Evolutionary conservation across 208 protist genomes (phyloP).

Genomic region (Wallacemonas sp.): DNA sequence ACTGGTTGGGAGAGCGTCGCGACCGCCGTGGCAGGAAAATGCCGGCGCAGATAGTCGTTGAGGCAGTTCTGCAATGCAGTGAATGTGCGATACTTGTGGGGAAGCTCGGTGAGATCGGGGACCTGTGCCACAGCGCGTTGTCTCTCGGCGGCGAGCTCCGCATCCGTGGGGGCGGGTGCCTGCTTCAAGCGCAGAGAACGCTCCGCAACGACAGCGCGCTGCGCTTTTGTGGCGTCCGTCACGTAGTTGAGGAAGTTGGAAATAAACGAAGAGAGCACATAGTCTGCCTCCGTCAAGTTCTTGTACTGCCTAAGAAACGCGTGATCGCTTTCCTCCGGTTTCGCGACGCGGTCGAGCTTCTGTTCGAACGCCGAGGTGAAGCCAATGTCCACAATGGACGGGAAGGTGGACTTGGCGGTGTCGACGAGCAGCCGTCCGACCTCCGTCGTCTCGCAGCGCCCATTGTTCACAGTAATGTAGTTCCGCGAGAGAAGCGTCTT

Average conservation of each 20-base stretch:
- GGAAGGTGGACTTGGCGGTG: constrained; percentile 71
- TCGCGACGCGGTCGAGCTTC: constrained; percentile 85
- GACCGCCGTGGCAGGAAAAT: constrained; percentile 55
- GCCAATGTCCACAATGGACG: constrained; percentile 89
- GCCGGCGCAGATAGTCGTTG: constrained; percentile 69
- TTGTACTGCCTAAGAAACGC: constrained; percentile 17
- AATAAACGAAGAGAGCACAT: constrained; percentile 83
- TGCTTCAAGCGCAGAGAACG: constrained; percentile 62
- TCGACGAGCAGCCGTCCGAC: constrained; percentile 73
- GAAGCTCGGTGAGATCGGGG: constrained; percentile 48
- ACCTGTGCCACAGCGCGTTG: constrained; percentile 43
- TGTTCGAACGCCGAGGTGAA: constrained; percentile 89
- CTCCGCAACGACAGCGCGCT: constrained; percentile 65
- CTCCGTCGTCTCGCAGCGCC: constrained; percentile 79
- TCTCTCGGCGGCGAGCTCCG: constrained; percentile 35
- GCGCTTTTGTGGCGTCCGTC: constrained; percentile 69
- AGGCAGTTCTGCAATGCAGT: constrained; percentile 83
- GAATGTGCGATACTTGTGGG: constrained; percentile 73
- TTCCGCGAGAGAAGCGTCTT: constrained; percentile 83
- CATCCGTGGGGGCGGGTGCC: constrained; percentile 22
- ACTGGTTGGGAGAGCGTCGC: background rate
- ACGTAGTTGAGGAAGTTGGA: constrained; percentile 87
- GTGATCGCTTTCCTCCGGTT: constrained; percentile 34
- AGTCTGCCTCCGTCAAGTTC: constrained; percentile 65
- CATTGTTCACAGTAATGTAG: constrained; percentile 84